Evolutionary conservation across 192 early-diverging fungal species (phyloP), one percentile per base, ranked within the genome.

Genomic region (Backusella tuberculispora): DNA sequence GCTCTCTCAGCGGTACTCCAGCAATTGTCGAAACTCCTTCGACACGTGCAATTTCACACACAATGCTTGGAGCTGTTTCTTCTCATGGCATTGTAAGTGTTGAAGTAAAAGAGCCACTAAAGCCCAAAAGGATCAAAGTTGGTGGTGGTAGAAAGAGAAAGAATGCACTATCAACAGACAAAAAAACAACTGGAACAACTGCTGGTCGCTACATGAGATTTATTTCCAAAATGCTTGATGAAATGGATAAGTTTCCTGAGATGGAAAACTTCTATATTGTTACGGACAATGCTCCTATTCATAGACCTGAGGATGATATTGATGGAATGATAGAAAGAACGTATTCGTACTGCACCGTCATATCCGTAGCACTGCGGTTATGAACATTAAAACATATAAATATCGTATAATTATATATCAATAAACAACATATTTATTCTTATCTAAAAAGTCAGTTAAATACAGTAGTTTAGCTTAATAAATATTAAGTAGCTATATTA

Each of bases 211-310:
- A 47, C 14, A 69, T 69, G 44, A 69, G 24, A 44, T 48, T 69
- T 34, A 69, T 75, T 4, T 53, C 50, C 3, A 68, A 75, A 12
- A 68, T 15, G 2, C 34, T 68, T 10, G 74, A 74, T 34, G 44
- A 65, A 24, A 68, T 66, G 24, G 63, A 66, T 13, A 66, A 66
- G 47, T 47, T 69, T 26, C 44, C 46, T 69, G 63, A 76, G 17
- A 69, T 72, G 74, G 65, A 38, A 44, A 47, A 24, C 21, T 64
- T 68, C 44, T 70, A 80, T 41, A 40, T 77, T 6, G 64, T 72
- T 4, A 77, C 72, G 71, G 71, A 77, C 24, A 72, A 77, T 44
- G 38, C 71, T 21, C 71, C 66, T 2, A 68, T 77, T 50, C 71
- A 77, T 29, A 71, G n/a, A n/a, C n/a, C n/a, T n/a, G n/a, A n/a